Percentiles rank a stretch among this genome's conserved stretches.
These are phyloP conservation scores for Gloeopeniophorella convolvens DNA, from an alignment of 768 basidiomycete species.

Conservation along the genomic window DNA sequence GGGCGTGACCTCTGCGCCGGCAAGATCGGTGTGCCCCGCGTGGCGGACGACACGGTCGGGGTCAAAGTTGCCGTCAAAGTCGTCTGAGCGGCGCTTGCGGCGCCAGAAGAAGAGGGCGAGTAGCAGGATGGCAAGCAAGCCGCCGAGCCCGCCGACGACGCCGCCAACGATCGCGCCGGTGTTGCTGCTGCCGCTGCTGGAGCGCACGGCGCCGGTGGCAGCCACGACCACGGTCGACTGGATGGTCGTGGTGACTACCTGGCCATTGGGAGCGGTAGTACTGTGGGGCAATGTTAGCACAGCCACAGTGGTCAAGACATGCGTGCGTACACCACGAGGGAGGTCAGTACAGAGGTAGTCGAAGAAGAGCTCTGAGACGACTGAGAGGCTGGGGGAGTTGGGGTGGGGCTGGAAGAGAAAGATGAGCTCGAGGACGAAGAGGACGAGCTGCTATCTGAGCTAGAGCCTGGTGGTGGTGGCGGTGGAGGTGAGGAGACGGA, in stretches of 20 bases:
- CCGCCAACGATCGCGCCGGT: constrained; percentile 29
- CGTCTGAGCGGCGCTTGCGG: constrained; percentile 29
- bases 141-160: constrained; percentile 24
- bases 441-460: neutral
- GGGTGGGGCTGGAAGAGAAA: neutral
- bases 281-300: neutral
- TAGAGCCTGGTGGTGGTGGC: neutral
- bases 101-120: constrained; percentile 27
- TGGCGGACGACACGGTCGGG: constrained; percentile 37
- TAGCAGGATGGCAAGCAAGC: constrained; percentile 24
- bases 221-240: constrained; percentile 21
- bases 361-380: too few relatives aligned
- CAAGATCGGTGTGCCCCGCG: constrained; percentile 19
- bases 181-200: constrained; percentile 7
- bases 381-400: too few relatives aligned
- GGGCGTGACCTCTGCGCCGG: constrained; percentile 16
- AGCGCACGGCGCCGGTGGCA: constrained; percentile 16
- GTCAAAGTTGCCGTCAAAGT: constrained; percentile 47
- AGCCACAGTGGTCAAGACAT: neutral
- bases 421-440: neutral
- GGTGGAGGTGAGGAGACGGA: too few relatives aligned
- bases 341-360: neutral
- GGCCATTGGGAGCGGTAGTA: constrained; percentile 12
- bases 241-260: constrained; percentile 9
- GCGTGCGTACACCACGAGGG: constrained; percentile 1